Percentiles rank a stretch among this genome's conserved stretches.
Conservation (phyloP, 768 basidiomycete genomes). For the Hygrocybe punicea region DNA sequence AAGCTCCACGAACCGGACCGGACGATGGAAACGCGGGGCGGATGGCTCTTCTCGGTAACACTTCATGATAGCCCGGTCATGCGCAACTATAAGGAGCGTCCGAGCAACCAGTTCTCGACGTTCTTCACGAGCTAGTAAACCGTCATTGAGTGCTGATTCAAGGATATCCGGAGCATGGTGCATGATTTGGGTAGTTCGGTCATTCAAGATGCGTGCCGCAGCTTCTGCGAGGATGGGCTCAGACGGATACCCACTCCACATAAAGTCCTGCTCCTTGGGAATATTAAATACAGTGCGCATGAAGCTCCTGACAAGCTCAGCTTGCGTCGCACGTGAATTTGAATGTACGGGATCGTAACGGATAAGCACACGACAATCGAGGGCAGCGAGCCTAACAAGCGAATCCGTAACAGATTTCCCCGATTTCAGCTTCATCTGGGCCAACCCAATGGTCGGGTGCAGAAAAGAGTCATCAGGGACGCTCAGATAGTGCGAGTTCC, state of each 20-base stretch:
- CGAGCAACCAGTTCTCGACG: slow-evolving; percentile 1
- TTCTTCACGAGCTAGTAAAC: slow-evolving; percentile 3
- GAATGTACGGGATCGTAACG: not conserved
- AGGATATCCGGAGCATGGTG: not conserved
- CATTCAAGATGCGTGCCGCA: slow-evolving; percentile 2
- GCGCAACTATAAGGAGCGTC: slow-evolving; percentile 2
- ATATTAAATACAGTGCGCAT: slow-evolving; percentile 2
- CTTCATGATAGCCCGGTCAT: slow-evolving; percentile 1
- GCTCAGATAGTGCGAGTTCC: not conserved
- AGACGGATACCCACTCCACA: slow-evolving; percentile 1
- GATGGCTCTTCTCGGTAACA: not conserved
- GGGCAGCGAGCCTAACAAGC: not conserved
- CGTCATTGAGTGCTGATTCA: not conserved
- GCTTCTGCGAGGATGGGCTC: slow-evolving; percentile 5
- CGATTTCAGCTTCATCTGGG: not conserved
- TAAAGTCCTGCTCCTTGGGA: not conserved
- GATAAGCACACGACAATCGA: slow-evolving; percentile 2
- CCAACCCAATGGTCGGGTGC: not conserved
- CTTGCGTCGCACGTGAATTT: not conserved
- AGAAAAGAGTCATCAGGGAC: not conserved
- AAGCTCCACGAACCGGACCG: not conserved
- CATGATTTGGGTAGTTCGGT: not conserved
- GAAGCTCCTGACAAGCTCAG: not conserved
- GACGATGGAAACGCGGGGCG: not conserved
- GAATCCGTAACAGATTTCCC: not conserved